These are phyloP conservation scores for Cytospora mali DNA, from an alignment of 2,329 filamentous ascomycete genomes.

Conservation along the genomic window DNA sequence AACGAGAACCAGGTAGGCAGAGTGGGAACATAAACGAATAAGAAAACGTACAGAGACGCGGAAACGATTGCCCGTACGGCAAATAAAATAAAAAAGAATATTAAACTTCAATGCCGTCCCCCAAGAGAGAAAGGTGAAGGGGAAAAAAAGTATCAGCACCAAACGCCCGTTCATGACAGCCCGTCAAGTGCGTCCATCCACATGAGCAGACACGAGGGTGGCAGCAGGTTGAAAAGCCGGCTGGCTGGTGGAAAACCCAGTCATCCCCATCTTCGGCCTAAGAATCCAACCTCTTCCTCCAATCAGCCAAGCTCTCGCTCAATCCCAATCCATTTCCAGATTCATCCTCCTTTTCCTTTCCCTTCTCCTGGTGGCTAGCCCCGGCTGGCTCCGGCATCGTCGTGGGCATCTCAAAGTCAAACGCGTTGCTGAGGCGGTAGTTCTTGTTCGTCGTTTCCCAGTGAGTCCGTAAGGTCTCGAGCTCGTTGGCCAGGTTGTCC, in stretches of 20 bases:
- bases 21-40: neutral
- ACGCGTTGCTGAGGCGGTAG: constrained; percentile 85
- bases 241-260: neutral
- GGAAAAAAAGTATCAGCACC: constrained; percentile 2
- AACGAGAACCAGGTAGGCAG: constrained; percentile 4
- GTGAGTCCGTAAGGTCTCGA: constrained; percentile 85
- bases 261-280: constrained; percentile 43
- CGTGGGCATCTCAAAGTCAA: constrained; percentile 70
- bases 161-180: constrained; percentile 26
- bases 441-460: constrained; percentile 97
- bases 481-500: constrained; percentile 87
- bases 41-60: neutral
- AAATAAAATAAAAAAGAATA: constrained; percentile 19
- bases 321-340: constrained; percentile 48
- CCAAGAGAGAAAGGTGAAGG: constrained; percentile 14
- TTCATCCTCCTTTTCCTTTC: constrained; percentile 28
- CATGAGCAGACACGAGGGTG: neutral
- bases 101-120: constrained; percentile 19
- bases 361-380: constrained; percentile 45
- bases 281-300: constrained; percentile 74
- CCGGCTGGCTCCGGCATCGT: constrained; percentile 26
- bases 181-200: constrained; percentile 8
- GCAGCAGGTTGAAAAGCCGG: neutral
- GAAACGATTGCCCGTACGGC: constrained; percentile 3
- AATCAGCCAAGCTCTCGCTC: constrained; percentile 75